phyloP scores from a whole-genome alignment of 257 asterid genomes.

The Verbascum thapsus region DNA sequence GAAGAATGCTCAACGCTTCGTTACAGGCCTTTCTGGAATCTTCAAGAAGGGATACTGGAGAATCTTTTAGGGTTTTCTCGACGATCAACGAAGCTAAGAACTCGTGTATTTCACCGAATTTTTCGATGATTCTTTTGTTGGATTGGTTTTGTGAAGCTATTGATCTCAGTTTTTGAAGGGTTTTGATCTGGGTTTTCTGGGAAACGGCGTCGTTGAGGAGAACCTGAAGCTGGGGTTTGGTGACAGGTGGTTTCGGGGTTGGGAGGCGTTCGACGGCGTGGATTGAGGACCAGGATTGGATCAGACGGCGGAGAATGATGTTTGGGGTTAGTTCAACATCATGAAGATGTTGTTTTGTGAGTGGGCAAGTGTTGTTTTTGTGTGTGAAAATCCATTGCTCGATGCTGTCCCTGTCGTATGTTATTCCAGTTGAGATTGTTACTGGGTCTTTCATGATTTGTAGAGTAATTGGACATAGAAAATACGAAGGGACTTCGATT shows the following conservation, averaged over 20 bases:
- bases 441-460: slow-evolving; percentile 90
- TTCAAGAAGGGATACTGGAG: not conserved
- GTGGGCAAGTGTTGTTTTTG: slow-evolving; percentile 60
- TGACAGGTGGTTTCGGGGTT: slow-evolving; percentile 70
- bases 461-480: slow-evolving; percentile 78
- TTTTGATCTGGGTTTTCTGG: slow-evolving; percentile 42
- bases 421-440: slow-evolving; percentile 67
- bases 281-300: slow-evolving; percentile 84
- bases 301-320: slow-evolving; percentile 75
- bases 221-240: slow-evolving; percentile 51
- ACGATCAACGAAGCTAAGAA: slow-evolving; percentile 54
- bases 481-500: slow-evolving; percentile 70
- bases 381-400: slow-evolving; percentile 68
- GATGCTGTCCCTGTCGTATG: slow-evolving; percentile 78
- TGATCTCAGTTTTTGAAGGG: slow-evolving; percentile 52
- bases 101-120: slow-evolving; percentile 48
- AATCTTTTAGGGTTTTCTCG: slow-evolving; percentile 15
- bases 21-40: slow-evolving; percentile 36
- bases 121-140: slow-evolving; percentile 62
- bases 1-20: slow-evolving; percentile 61
- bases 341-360: slow-evolving; percentile 53
- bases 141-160: slow-evolving; percentile 63
- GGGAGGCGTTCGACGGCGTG: slow-evolving; percentile 73
- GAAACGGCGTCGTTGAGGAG: slow-evolving; percentile 47
- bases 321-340: slow-evolving; percentile 64